phyloP scores from a whole-genome alignment of 2,329 filamentous ascomycete species.

The Seiridium unicorne region DNA sequence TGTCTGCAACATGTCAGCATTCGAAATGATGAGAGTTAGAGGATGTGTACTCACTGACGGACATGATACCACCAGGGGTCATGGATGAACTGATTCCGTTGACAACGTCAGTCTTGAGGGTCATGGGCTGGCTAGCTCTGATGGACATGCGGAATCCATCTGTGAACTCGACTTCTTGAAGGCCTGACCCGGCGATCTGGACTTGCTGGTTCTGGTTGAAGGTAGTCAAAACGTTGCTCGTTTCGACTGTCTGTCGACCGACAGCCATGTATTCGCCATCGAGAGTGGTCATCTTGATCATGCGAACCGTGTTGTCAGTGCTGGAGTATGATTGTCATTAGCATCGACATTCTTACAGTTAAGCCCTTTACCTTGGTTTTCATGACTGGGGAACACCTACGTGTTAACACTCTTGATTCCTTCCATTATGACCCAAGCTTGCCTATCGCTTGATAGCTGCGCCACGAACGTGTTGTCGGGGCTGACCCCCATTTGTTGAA shows the following conservation, averaged over 20 bases:
- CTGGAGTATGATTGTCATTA: not conserved
- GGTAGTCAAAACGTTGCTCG: conserved; percentile 15
- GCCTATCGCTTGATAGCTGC: conserved; percentile 16
- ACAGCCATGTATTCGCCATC: conserved; percentile 20
- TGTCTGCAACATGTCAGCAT: conserved; percentile 11
- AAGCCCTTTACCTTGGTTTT: no score
- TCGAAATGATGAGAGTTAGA: not conserved
- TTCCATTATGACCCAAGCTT: conserved; percentile 19
- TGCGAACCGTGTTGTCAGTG: conserved; percentile 18
- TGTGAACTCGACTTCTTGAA: conserved; percentile 19
- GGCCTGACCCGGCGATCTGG: conserved; percentile 16
- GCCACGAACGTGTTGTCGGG: conserved; percentile 19
- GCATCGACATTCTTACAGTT: not conserved
- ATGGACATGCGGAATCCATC: conserved; percentile 21
- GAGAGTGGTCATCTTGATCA: conserved; percentile 18
- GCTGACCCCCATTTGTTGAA: conserved; percentile 15
- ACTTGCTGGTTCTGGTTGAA: conserved; percentile 16
- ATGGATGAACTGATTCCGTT: conserved; percentile 19
- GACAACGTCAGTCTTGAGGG: conserved; percentile 16
- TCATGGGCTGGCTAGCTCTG: conserved; percentile 19
- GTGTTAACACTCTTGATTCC: conserved; percentile 16
- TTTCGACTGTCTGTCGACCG: conserved; percentile 17
- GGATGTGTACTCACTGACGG: conserved; percentile 14
- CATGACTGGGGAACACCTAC: not conserved
- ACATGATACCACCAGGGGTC: conserved; percentile 16